phyloP scores from a whole-genome alignment of 441 rosid species.

The Macaranga tanarius region DNA sequence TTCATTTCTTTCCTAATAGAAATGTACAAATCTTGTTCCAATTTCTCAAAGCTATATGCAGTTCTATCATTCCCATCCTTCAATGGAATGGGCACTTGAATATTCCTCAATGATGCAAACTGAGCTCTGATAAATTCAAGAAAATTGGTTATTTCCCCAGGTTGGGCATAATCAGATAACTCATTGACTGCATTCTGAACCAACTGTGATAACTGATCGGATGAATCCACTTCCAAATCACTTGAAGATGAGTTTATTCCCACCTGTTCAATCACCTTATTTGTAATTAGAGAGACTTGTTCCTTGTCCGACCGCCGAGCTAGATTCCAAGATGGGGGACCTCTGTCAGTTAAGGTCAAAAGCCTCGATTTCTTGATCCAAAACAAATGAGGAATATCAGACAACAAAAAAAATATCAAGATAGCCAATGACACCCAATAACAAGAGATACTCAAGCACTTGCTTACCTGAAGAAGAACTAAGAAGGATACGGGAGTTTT shows the following conservation, averaged over 20 bases:
- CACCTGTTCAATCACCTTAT: slow-evolving; percentile 36
- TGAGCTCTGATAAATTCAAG: slow-evolving; percentile 57
- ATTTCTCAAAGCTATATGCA: slow-evolving; percentile 41
- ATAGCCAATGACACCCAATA: not conserved
- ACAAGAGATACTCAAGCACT: slow-evolving; percentile 22
- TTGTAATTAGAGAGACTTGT: slow-evolving; percentile 27
- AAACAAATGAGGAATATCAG: slow-evolving; percentile 21
- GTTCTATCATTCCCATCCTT: slow-evolving; percentile 43
- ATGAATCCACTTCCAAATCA: slow-evolving; percentile 38
- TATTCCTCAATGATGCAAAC: slow-evolving; percentile 48
- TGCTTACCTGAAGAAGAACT: slow-evolving; percentile 84
- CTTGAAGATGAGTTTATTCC: slow-evolving; percentile 34
- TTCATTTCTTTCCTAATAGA: slow-evolving; percentile 40
- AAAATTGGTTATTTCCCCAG: slow-evolving; percentile 47
- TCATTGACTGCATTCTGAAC: slow-evolving; percentile 55
- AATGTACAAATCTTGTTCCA: slow-evolving; percentile 67
- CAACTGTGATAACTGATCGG: slow-evolving; percentile 41
- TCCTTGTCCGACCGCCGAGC: slow-evolving; percentile 40
- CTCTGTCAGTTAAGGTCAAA: slow-evolving; percentile 74
- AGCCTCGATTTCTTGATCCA: slow-evolving; percentile 85
- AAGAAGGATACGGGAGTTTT: slow-evolving; percentile 76
- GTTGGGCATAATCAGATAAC: slow-evolving; percentile 40
- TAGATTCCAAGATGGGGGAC: slow-evolving; percentile 72
- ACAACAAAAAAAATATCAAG: not conserved
- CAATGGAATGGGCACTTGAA: slow-evolving; percentile 41